Conservation (phyloP, 768 basidiomycete species). For the Russula foetens region DNA sequence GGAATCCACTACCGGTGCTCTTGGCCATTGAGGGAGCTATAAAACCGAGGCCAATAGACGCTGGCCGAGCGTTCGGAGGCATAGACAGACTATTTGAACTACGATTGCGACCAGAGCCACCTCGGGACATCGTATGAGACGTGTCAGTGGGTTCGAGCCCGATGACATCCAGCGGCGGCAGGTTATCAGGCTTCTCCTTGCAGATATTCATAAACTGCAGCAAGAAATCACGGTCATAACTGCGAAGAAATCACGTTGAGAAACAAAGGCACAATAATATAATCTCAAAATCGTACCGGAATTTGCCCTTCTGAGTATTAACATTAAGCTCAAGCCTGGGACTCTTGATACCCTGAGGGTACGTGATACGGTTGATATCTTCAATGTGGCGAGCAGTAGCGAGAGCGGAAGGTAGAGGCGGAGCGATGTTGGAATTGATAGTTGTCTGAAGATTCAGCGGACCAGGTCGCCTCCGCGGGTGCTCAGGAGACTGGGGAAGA, state of each 20-base stretch:
- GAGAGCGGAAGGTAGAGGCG: conserved; percentile 55
- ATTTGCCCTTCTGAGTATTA: conserved; percentile 80
- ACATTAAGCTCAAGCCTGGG: conserved; percentile 81
- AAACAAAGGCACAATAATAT: neutral
- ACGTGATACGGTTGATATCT: conserved; percentile 66
- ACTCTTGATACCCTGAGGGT: conserved; percentile 77
- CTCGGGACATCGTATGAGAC: conserved; percentile 44
- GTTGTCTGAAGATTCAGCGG: conserved; percentile 61
- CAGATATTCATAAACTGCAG: conserved; percentile 94
- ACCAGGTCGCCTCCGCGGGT: conserved; percentile 53
- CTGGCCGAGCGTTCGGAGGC: conserved; percentile 35
- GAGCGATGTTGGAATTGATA: conserved; percentile 34
- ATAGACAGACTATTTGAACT: conserved; percentile 37
- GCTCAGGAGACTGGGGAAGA: conserved; percentile 33
- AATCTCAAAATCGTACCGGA: conserved; percentile 44
- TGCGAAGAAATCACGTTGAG: conserved; percentile 25
- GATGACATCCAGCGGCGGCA: conserved; percentile 84
- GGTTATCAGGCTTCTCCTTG: conserved; percentile 87
- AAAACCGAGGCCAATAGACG: conserved; percentile 42
- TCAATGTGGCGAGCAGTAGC: conserved; percentile 81
- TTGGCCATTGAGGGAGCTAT: conserved; percentile 31
- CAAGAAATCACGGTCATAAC: conserved; percentile 96
- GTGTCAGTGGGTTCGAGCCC: conserved; percentile 73
- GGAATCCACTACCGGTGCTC: conserved; percentile 27
- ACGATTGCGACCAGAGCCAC: conserved; percentile 57